Percentiles rank a stretch among this genome's conserved stretches.
Conservation (phyloP, 352 stramenopile genomes). For the Phytophthora megakarya region DNA sequence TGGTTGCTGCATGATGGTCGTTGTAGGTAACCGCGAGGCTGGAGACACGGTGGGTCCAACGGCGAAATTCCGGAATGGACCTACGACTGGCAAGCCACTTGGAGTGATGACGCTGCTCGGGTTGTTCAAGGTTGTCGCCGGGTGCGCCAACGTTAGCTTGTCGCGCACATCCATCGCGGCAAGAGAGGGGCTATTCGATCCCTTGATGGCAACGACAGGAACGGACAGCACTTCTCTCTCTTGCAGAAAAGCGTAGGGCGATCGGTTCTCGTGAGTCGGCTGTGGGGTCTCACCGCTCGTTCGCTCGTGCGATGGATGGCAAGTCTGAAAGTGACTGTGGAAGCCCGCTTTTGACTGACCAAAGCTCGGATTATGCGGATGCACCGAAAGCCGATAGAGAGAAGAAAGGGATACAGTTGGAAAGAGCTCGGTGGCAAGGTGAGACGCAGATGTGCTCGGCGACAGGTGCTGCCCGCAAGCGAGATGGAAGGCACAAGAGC, state of each 20-base stretch:
- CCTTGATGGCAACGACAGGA: constrained; percentile 24
- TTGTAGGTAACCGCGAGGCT: constrained; percentile 12
- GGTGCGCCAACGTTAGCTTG: constrained; percentile 36
- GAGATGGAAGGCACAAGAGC: constrained; percentile 6
- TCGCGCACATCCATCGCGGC: constrained; percentile 34
- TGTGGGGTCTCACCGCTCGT: constrained; percentile 11
- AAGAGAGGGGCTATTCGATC: constrained; percentile 35
- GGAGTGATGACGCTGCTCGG: constrained; percentile 27
- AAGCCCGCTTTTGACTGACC: constrained; percentile 11
- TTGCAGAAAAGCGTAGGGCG: constrained; percentile 29
- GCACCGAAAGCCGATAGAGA: constrained; percentile 32
- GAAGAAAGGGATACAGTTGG: constrained; percentile 17
- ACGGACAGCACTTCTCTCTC: constrained; percentile 29
- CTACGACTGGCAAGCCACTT: constrained; percentile 9
- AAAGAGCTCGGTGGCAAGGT: constrained; percentile 10
- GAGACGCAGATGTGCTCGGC: constrained; percentile 23
- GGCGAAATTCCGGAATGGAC: constrained; percentile 30
- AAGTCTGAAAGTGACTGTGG: constrained; percentile 14
- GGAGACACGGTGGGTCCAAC: constrained; percentile 24
- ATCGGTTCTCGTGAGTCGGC: constrained; percentile 23
- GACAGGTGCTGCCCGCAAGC: constrained; percentile 34
- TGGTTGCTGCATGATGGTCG: constrained; percentile 22
- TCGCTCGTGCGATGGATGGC: constrained; percentile 10
- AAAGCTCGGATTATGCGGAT: constrained; percentile 23
- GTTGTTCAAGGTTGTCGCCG: constrained; percentile 18